Evolutionary conservation across 495 filamentous ascomycete species (phyloP).

Genomic region (Platismatia glauca): DNA sequence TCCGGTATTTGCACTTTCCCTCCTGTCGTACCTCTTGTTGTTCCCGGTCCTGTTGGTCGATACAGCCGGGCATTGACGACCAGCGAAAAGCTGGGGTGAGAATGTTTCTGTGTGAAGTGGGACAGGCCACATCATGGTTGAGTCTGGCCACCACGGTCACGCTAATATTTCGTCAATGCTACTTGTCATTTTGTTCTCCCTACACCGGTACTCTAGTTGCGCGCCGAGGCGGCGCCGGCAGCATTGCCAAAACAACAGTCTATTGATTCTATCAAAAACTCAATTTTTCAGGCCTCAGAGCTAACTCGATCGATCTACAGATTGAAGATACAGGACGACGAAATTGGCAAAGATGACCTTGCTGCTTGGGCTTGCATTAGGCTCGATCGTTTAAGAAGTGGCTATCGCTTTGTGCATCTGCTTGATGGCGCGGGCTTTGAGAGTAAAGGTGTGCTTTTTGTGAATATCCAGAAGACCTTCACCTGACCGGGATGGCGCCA

Average conservation of each 20-base stretch:
- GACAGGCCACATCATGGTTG: not conserved
- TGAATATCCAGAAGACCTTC: constrained; percentile 52
- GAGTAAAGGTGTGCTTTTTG: constrained; percentile 56
- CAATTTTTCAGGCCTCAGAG: not conserved
- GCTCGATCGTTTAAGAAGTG: constrained; percentile 65
- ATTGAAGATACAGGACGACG: constrained; percentile 79
- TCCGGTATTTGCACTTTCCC: constrained; percentile 46
- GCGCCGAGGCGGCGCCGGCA: not conserved
- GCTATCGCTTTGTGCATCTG: constrained; percentile 69
- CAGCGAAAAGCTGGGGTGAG: not conserved
- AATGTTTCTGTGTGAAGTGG: not conserved
- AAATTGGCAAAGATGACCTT: constrained; percentile 62
- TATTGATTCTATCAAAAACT: not conserved
- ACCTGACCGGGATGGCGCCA: not conserved
- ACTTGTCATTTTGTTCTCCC: not conserved
- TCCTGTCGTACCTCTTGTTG: not conserved
- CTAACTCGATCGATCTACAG: constrained; percentile 32
- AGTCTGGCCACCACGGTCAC: not conserved
- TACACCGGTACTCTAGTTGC: not conserved
- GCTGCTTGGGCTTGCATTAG: constrained; percentile 84
- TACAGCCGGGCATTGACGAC: not conserved
- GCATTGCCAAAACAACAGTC: not conserved
- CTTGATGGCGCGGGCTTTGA: constrained; percentile 53
- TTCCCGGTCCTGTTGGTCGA: not conserved
- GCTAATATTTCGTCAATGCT: not conserved